A percentile compares a stretch with the other conserved stretches of the same genome.
Evolutionary conservation across 208 protist genomes (phyloP).

Genomic region (Trichomonas tenax): DNA sequence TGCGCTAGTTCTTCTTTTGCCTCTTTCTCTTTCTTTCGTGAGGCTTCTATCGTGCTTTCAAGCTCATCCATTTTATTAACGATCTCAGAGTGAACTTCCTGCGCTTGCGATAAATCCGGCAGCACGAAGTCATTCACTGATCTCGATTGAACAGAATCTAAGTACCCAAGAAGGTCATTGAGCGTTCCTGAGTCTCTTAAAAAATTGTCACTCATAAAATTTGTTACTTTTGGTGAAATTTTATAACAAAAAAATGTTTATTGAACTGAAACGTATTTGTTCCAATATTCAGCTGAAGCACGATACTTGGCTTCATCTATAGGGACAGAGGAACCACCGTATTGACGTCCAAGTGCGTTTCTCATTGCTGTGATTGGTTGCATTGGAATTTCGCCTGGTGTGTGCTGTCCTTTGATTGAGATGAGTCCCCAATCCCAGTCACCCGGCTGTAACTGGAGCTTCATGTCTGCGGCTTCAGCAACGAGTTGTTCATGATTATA

Average conservation of each 20-base stretch:
- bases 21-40: background rate
- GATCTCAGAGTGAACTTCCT: background rate
- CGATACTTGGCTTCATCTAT: constrained; percentile 39
- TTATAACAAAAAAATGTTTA: background rate
- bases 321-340: constrained; percentile 34
- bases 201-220: background rate
- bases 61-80: background rate
- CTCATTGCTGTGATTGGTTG: constrained; percentile 56
- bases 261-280: background rate
- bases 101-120: background rate
- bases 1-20: background rate
- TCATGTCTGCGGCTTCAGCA: constrained; percentile 35
- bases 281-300: constrained; percentile 29
- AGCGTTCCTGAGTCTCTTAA: background rate
- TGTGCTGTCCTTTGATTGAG: constrained; percentile 42
- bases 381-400: constrained; percentile 50
- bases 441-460: background rate
- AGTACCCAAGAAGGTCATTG: background rate
- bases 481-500: constrained; percentile 48
- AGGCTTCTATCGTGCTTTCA: background rate
- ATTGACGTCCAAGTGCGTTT: constrained; percentile 49
- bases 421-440: constrained; percentile 42
- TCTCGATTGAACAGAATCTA: background rate
- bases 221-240: background rate
- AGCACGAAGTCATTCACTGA: background rate